Evolutionary conservation across 257 asterid genomes (phyloP).

Genomic region (Solanum chiquidenum): DNA sequence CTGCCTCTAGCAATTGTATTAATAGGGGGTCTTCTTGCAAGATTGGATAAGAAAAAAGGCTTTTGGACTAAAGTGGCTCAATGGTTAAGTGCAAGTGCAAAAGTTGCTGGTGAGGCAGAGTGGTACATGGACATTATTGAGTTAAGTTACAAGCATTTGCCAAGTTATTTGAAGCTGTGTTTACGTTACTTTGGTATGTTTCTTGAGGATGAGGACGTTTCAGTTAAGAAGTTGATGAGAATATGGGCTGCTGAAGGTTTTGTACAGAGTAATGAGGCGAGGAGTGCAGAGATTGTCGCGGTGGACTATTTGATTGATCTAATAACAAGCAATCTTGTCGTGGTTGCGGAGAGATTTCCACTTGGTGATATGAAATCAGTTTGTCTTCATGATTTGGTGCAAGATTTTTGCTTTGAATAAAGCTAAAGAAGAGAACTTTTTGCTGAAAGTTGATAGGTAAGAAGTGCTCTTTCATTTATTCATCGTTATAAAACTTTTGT

Average conservation of each 20-base stretch:
- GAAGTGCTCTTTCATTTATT: neutral
- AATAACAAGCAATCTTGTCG: neutral
- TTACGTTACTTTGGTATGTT: conserved; percentile 8
- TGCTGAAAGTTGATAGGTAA: neutral
- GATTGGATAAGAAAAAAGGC: neutral
- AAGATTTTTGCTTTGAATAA: neutral
- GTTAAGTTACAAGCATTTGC: neutral
- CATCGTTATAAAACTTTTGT: neutral
- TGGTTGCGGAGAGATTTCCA: neutral
- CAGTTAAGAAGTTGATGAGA: neutral
- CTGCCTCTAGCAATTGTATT: neutral
- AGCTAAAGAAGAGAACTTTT: neutral
- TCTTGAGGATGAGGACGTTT: neutral
- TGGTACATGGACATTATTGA: neutral
- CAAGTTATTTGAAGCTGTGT: neutral
- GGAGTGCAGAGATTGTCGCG: neutral
- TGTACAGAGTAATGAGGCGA: neutral
- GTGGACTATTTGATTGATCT: conserved; percentile 7
- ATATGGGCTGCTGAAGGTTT: conserved; percentile 13
- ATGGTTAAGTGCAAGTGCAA: neutral
- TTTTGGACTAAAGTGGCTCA: neutral
- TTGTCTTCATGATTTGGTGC: conserved; percentile 3
- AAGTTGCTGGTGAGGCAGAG: neutral
- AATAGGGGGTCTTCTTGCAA: neutral
- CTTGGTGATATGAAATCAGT: neutral